Evolutionary conservation across 106 monocot genomes (phyloP), one percentile per base, ranked within the genome.

Genomic region (Acanthochlamys bracteata): DNA sequence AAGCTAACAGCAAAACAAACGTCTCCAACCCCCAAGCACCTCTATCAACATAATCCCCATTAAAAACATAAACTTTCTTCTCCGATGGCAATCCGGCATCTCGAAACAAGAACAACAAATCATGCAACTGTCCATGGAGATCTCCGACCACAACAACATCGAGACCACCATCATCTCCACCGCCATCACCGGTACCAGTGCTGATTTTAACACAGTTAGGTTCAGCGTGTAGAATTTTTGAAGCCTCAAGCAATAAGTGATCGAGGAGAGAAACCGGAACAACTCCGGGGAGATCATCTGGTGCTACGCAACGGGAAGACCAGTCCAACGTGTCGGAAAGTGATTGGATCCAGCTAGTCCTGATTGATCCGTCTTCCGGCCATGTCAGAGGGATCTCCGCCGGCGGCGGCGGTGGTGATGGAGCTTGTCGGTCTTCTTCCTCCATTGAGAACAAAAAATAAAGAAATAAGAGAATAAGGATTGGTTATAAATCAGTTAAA

Each of bases 21-120:
- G 90, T 96, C 74, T 96, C 96, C 12, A 96, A 71, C 11, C 96
- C 96, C 96, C 96, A 96, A 7, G 96, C 96, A 17, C 96, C 96
- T 43, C 96, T 64, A 61, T 96, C 96, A 10, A 96, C 96, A 66
- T 96, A 96, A 69, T 96, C 96, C 27, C 96, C 96, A 62, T 96
- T 96, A 68, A 96, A 96, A 15, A 96, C 90, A 47, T 78, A 96
- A 54, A 77, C 40, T 20, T 78, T 70, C 1, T 76, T 69, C 57
- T 96, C 90, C 25, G 82, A 77, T 0, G 96, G 96, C 22, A 74
- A 76, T 39, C 96, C 90, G 10, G 96, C 82, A 22, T 78, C 67
- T 42, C 69, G 69, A 53, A 96, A 43, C 45, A 96, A 61, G 75
- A 81, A 82, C 17, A 91, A 75, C 22, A 96, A 86, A 53, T 96